These are phyloP conservation scores for Suillus decipiens DNA, from an alignment of 768 basidiomycete species.

Conservation along the genomic window DNA sequence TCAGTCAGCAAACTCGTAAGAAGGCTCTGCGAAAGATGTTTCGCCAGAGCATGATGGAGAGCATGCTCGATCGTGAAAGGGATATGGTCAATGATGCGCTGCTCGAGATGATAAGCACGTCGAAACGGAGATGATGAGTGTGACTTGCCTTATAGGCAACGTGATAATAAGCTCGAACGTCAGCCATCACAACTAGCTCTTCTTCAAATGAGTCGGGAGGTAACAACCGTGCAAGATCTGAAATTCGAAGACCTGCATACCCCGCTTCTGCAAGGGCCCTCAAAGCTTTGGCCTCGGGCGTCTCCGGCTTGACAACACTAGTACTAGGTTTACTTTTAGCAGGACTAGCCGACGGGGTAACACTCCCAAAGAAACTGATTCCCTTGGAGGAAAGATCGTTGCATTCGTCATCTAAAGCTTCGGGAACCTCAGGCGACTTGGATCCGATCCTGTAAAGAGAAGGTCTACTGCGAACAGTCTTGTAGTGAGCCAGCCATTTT, in stretches of 20 bases:
- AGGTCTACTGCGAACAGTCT: constrained; percentile 12
- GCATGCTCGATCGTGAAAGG: constrained; percentile 51
- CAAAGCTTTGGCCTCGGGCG: constrained; percentile 21
- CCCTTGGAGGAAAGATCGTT: too few species aligned
- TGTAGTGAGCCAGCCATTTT: constrained; percentile 21
- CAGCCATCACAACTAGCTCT: constrained; percentile 48
- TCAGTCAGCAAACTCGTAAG: constrained; percentile 33
- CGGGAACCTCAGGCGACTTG: too few species aligned
- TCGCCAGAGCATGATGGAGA: constrained; percentile 42
- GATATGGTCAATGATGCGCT: constrained; percentile 59
- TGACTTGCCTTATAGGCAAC: constrained; percentile 46
- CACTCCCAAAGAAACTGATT: too few species aligned
- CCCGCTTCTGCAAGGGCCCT: constrained; percentile 32
- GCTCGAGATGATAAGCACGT: not conserved
- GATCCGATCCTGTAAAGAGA: not conserved
- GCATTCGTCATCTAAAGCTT: too few species aligned
- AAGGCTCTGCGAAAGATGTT: constrained; percentile 38
- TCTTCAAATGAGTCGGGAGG: constrained; percentile 31
- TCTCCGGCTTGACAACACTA: too few species aligned
- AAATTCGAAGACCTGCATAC: constrained; percentile 20
- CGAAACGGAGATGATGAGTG: constrained; percentile 5
- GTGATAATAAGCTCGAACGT: constrained; percentile 51
- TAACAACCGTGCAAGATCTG: constrained; percentile 23
- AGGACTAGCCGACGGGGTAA: too few species aligned
- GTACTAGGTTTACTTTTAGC: too few species aligned